Conservation (phyloP, 2,329 filamentous ascomycete genomes). For the Fusarium staphyleae region DNA sequence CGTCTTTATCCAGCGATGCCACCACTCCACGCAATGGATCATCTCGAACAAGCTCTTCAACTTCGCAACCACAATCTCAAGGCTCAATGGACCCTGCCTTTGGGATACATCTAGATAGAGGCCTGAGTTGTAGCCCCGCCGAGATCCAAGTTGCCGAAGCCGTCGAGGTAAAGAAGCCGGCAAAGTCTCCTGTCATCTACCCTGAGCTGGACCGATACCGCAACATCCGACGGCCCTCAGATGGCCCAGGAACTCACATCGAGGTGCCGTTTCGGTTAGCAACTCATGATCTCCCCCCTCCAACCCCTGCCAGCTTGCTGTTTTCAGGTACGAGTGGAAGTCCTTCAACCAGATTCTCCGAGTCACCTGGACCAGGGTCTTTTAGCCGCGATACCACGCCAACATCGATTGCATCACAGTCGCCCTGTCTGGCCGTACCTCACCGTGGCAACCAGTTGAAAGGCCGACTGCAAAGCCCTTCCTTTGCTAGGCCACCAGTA, state of each 20-base stretch:
- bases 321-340: conserved; percentile 72
- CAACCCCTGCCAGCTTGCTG: conserved; percentile 61
- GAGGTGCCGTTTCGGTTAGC: conserved; percentile 64
- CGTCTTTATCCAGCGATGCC: conserved; percentile 52
- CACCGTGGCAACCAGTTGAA: conserved; percentile 56
- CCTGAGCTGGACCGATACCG: conserved; percentile 70
- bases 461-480: conserved; percentile 62
- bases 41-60: conserved; percentile 52
- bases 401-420: conserved; percentile 79
- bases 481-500: conserved; percentile 65
- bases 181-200: conserved; percentile 57
- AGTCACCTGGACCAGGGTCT: conserved; percentile 70
- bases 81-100: conserved; percentile 46
- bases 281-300: conserved; percentile 71
- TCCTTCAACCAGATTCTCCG: conserved; percentile 78
- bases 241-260: conserved; percentile 46
- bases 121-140: conserved; percentile 53
- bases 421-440: conserved; percentile 65
- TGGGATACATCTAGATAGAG: conserved; percentile 51
- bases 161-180: conserved; percentile 50
- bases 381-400: conserved; percentile 82
- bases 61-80: conserved; percentile 51
- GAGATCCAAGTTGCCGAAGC: conserved; percentile 53
- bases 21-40: conserved; percentile 46
- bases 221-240: conserved; percentile 50